phyloP scores from a whole-genome alignment of 805 yeast species.

The Ogataea trehaloabstinens region DNA sequence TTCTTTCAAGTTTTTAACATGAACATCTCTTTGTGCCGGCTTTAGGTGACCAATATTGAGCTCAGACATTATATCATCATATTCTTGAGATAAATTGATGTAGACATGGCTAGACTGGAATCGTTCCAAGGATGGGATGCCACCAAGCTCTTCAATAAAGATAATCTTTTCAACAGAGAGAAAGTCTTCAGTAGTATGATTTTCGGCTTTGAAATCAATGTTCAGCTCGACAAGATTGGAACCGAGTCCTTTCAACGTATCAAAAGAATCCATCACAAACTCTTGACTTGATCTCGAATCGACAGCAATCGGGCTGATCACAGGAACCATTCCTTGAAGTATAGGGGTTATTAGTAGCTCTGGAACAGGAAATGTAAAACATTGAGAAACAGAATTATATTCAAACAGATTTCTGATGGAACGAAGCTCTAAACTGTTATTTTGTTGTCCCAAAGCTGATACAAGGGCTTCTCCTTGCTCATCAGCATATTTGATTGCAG shows the following conservation, averaged over 20 bases:
- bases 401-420: slow-evolving; percentile 39
- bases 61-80: slow-evolving; percentile 60
- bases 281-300: slow-evolving; percentile 32
- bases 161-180: slow-evolving; percentile 78
- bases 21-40: slow-evolving; percentile 47
- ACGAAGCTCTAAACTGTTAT: slow-evolving; percentile 23
- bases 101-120: slow-evolving; percentile 81
- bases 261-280: slow-evolving; percentile 37
- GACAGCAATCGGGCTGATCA: slow-evolving; percentile 57
- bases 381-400: slow-evolving; percentile 13
- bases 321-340: slow-evolving; percentile 50
- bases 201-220: slow-evolving; percentile 11
- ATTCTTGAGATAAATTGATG: slow-evolving; percentile 82
- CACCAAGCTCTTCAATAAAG: slow-evolving; percentile 79
- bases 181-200: slow-evolving; percentile 27
- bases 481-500: slow-evolving; percentile 18
- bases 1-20: slow-evolving; percentile 61
- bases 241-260: slow-evolving; percentile 39
- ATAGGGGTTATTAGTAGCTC: slow-evolving; percentile 42
- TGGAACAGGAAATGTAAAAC: slow-evolving; percentile 30
- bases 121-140: slow-evolving; percentile 85
- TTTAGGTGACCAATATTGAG: slow-evolving; percentile 54
- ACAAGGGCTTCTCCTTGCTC: slow-evolving; percentile 24
- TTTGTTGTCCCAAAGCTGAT: slow-evolving; percentile 17
- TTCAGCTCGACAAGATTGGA: slow-evolving; percentile 31